These are phyloP conservation scores for Amanita rubescens DNA, from an alignment of 768 basidiomycete species.

Conservation along the genomic window DNA sequence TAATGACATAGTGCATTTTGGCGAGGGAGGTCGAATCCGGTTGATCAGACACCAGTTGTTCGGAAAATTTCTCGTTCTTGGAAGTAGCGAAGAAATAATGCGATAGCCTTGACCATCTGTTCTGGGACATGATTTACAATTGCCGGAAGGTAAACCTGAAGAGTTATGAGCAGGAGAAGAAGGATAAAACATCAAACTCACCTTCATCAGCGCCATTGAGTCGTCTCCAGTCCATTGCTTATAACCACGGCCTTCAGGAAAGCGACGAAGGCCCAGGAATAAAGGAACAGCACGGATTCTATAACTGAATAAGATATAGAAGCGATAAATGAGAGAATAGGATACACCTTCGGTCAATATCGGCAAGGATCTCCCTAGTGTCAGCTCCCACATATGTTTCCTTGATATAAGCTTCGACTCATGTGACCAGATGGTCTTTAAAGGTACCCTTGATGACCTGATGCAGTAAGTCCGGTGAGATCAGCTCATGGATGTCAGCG, in stretches of 20 bases:
- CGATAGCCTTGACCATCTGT: too few relatives aligned
- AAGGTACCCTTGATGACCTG: conserved; percentile 4
- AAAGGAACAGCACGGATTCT: conserved; percentile 8
- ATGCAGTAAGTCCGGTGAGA: conserved; percentile 2
- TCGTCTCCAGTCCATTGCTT: conserved; percentile 13
- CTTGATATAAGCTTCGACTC: conserved; percentile 19
- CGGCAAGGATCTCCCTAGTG: conserved; percentile 17
- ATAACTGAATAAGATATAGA: too few relatives aligned
- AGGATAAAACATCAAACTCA: too few relatives aligned
- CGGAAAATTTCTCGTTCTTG: conserved; percentile 17
- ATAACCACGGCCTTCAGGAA: conserved; percentile 15
- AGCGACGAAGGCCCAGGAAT: conserved; percentile 8
- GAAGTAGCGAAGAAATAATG: background rate
- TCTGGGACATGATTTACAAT: conserved; percentile 1
- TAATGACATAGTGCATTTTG: conserved; percentile 10
- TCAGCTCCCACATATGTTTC: background rate
- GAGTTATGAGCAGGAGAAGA: too few relatives aligned
- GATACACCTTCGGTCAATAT: background rate
- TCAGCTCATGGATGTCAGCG: too few relatives aligned
- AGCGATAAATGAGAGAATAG: conserved; percentile 1
- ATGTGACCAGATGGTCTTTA: conserved; percentile 21
- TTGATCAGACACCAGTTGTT: conserved; percentile 1
- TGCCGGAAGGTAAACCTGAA: conserved; percentile 6
- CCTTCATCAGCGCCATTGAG: conserved; percentile 23
- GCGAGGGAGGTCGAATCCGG: conserved; percentile 2